phyloP scores from a whole-genome alignment of 495 filamentous ascomycete genomes.

The Tirmania nivea region DNA sequence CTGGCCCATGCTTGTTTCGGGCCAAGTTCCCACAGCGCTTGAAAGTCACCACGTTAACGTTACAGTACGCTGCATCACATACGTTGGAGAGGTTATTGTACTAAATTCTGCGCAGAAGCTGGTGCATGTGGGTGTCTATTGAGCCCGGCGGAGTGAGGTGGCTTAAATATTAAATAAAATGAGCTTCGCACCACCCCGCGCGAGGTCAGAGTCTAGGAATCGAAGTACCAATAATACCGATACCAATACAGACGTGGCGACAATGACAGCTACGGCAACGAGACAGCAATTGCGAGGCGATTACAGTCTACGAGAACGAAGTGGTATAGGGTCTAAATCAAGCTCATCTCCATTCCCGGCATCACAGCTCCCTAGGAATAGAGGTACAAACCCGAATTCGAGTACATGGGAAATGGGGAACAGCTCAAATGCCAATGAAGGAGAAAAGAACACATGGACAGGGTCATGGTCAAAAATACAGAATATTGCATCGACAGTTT shows the following conservation, averaged over 20 bases:
- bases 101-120: too few relatives aligned
- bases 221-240: not conserved
- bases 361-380: too few relatives aligned
- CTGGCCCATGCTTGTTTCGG: not conserved
- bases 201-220: too few relatives aligned
- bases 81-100: not conserved
- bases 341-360: too few relatives aligned
- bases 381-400: too few relatives aligned
- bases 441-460: not conserved
- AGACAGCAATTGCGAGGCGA: constrained; percentile 4
- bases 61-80: constrained; percentile 1
- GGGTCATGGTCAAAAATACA: constrained; percentile 17
- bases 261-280: not conserved
- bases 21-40: not conserved
- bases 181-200: too few relatives aligned
- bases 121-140: too few relatives aligned
- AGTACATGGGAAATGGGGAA: too few relatives aligned
- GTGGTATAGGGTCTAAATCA: constrained; percentile 25
- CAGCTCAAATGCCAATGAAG: too few relatives aligned
- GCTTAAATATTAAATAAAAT: too few relatives aligned
- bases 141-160: too few relatives aligned
- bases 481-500: constrained; percentile 19
- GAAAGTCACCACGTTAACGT: not conserved
- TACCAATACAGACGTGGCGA: constrained; percentile 9
- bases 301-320: not conserved